Conservation (phyloP, 306 rosid species). For the Boehmeria nivea region DNA sequence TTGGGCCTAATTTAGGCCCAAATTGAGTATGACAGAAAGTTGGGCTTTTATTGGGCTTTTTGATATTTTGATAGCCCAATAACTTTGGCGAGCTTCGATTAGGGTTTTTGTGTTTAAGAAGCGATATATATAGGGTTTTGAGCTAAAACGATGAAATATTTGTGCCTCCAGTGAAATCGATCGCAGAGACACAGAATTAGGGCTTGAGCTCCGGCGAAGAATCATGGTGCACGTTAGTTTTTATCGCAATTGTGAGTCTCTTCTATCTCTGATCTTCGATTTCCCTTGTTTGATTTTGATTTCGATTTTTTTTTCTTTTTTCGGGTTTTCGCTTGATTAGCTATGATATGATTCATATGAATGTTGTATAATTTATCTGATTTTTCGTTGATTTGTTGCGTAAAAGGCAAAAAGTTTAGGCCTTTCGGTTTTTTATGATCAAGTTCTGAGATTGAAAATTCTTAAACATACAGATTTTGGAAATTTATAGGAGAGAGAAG, state of each 20-base stretch:
- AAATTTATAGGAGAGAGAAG: too few relatives aligned
- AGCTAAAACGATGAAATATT: neutral
- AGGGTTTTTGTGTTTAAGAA: neutral
- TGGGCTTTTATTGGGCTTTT: constrained; percentile 2
- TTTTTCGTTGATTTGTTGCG: too few relatives aligned
- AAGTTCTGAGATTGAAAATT: too few relatives aligned
- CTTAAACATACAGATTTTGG: too few relatives aligned
- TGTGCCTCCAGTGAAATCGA: neutral
- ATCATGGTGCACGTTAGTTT: constrained; percentile 32
- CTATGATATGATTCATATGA: too few relatives aligned
- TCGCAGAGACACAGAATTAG: neutral
- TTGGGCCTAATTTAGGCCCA: neutral
- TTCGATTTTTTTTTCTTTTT: neutral
- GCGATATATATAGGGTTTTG: neutral
- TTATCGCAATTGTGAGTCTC: constrained; percentile 26
- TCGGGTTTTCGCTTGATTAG: too few relatives aligned
- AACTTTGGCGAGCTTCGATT: too few relatives aligned
- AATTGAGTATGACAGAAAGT: neutral
- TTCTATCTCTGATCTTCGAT: neutral
- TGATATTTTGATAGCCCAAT: too few relatives aligned
- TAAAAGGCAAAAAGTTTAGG: too few relatives aligned
- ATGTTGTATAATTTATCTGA: too few relatives aligned
- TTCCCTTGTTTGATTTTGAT: neutral
- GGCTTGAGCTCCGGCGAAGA: neutral
- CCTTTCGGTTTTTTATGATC: too few relatives aligned